Evolutionary conservation across 2,329 filamentous ascomycete species (phyloP), one percentile per base, ranked within the genome.

Genomic region (Huntiella savannae): DNA sequence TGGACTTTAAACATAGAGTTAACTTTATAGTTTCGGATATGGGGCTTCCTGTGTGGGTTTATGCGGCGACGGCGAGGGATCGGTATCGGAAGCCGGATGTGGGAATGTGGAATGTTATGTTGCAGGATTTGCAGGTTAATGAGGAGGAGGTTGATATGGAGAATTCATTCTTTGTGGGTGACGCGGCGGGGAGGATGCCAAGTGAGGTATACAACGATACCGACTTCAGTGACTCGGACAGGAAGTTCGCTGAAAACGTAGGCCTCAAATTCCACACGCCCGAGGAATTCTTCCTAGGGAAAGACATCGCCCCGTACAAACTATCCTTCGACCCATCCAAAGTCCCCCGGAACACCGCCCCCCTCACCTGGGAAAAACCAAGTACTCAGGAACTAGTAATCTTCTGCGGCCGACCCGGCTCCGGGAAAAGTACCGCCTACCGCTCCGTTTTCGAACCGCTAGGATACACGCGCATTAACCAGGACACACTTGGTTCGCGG

Each of bases 381-480:
- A 75, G 79, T 55, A 59, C 71, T 4, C 60, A 76, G 52, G 87
- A 95, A 47, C 65, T 96, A 11, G 73, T 96, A 17, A 61, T 96
- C 5, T 84, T 93, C 58, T 88, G 83, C 56, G 91, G 91, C 1
- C 84, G 82, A 41, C 91, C 91, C 0, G 87, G 83, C 1, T 77
- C 85, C 2, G 91, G 91, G 13, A 96, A 98, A 62, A 93, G 84
- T 35, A 88, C 85, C 0, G 94, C 91, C 56, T 95, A 80, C 62
- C 84, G 79, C 75, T 77, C 71, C 51, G 65, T 82, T 52, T 65
- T 96, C 33, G 69, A 86, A 57, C 81, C 82, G 17, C 62, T 91
- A 22, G 82, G 78, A 3, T 96, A 93, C 58, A 73, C 76, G 57
- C 74, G 91, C 41, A 74, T 95, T 28, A 98, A 96, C 55, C 91